Conservation (phyloP, 2,329 filamentous ascomycete species). For the Xylariomycetidae sp. region DNA sequence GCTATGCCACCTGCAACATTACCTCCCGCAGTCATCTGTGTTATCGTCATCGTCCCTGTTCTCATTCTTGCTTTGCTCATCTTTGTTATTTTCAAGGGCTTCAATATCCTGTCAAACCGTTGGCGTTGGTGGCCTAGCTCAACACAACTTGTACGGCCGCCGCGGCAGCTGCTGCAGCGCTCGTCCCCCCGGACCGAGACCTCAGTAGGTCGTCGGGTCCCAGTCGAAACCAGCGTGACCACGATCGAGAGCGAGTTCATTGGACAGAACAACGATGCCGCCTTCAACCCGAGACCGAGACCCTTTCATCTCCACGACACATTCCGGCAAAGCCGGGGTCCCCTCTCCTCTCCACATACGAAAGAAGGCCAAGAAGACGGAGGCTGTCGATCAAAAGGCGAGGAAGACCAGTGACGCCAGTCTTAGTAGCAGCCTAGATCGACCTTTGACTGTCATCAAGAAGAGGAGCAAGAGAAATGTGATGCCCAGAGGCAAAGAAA, state of each 20-base stretch:
- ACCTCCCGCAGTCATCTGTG: slow-evolving; percentile 17
- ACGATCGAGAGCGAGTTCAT: slow-evolving; percentile 23
- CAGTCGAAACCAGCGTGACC: slow-evolving; percentile 10
- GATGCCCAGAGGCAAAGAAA: slow-evolving; percentile 2
- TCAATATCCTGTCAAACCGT: slow-evolving; percentile 15
- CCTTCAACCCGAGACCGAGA: slow-evolving; percentile 8
- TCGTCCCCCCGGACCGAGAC: slow-evolving; percentile 1
- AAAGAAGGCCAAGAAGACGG: slow-evolving; percentile 20
- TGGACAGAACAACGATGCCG: slow-evolving; percentile 9
- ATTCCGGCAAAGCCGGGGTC: too few relatives aligned
- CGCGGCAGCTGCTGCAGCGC: background rate
- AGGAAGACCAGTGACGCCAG: slow-evolving; percentile 18
- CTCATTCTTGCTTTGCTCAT: slow-evolving; percentile 31
- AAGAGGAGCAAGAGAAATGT: slow-evolving; percentile 7
- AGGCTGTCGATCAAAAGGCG: slow-evolving; percentile 12
- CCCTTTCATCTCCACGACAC: too few relatives aligned
- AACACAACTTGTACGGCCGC: too few relatives aligned
- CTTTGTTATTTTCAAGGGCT: slow-evolving; percentile 21
- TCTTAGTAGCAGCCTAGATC: slow-evolving; percentile 14
- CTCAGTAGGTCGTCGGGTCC: slow-evolving; percentile 1
- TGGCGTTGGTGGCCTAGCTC: slow-evolving; percentile 5
- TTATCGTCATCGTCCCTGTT: slow-evolving; percentile 24
- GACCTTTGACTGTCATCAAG: slow-evolving; percentile 22
- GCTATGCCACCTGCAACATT: slow-evolving; percentile 18
- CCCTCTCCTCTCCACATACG: slow-evolving; percentile 23